Percentiles rank a stretch among this genome's conserved stretches.
Conservation (phyloP, 352 stramenopile species). For the Globisporangium mamillatum region DNA sequence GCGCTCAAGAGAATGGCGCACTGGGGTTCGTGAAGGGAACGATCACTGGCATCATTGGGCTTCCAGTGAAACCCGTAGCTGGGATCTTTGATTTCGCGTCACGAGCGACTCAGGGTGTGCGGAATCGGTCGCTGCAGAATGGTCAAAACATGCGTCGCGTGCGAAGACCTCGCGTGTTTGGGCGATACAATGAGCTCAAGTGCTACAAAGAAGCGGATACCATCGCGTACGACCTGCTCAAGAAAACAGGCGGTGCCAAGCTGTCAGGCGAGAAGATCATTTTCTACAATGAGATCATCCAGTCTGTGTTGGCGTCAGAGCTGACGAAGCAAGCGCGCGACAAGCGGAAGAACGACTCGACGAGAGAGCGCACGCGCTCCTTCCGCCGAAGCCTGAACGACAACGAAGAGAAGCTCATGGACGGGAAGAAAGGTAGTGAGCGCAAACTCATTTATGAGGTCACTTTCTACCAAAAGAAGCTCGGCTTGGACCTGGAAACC, state of each 20-base stretch:
- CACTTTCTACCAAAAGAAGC: conserved; percentile 76
- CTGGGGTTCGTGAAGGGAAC: conserved; percentile 84
- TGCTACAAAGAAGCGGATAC: conserved; percentile 88
- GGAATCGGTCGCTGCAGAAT: conserved; percentile 80
- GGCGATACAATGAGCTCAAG: conserved; percentile 87
- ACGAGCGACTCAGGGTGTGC: conserved; percentile 79
- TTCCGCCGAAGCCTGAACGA: conserved; percentile 69
- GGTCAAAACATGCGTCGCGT: conserved; percentile 77
- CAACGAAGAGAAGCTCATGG: conserved; percentile 41
- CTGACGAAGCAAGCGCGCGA: conserved; percentile 76
- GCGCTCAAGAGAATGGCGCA: conserved; percentile 71
- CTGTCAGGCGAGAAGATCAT: conserved; percentile 84
- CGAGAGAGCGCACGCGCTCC: conserved; percentile 61
- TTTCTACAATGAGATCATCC: conserved; percentile 86
- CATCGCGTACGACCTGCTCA: conserved; percentile 83
- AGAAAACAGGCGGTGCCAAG: conserved; percentile 62
- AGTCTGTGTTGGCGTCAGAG: conserved; percentile 69
- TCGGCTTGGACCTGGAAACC: conserved; percentile 84
- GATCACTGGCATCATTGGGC: conserved; percentile 84
- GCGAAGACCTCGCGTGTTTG: conserved; percentile 80
- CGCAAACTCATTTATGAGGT: conserved; percentile 79
- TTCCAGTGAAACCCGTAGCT: conserved; percentile 84
- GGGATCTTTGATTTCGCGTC: conserved; percentile 91
- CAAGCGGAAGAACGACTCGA: conserved; percentile 56
- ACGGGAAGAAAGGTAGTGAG: conserved; percentile 24